These are phyloP conservation scores for Xerophyta viscosa DNA, from an alignment of 106 monocot species.

Conservation along the genomic window DNA sequence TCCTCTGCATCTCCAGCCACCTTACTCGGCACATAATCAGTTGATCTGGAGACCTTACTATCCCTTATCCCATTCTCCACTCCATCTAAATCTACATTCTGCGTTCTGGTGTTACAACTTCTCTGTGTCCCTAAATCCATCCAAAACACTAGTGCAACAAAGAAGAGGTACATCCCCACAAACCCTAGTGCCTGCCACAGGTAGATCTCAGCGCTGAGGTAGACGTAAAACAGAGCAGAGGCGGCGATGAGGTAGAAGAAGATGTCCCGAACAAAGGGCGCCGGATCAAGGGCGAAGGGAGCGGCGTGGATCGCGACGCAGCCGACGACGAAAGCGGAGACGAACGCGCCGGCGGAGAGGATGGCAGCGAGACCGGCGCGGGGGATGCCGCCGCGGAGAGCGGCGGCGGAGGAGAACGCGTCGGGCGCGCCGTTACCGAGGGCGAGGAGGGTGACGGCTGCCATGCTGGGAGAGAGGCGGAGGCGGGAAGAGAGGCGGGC, in stretches of 20 bases:
- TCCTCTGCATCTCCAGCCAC: neutral
- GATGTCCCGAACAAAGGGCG: constrained; percentile 64
- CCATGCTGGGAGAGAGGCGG: constrained; percentile 65
- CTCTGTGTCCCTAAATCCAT: constrained; percentile 56
- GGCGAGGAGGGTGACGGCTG: constrained; percentile 90
- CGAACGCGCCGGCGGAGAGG: constrained; percentile 92
- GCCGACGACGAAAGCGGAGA: constrained; percentile 88
- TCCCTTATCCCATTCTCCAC: constrained; percentile 10
- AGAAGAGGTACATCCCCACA: constrained; percentile 70
- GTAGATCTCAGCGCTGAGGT: constrained; percentile 83
- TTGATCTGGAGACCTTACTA: neutral
- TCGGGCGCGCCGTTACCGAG: constrained; percentile 96
- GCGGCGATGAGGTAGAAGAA: constrained; percentile 79
- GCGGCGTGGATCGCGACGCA: constrained; percentile 49
- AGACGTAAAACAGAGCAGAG: constrained; percentile 72
- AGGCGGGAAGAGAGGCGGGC: constrained; percentile 48
- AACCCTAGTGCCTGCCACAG: constrained; percentile 85
- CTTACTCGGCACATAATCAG: too few species aligned
- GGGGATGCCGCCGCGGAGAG: constrained; percentile 53
- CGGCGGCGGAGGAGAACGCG: constrained; percentile 69
- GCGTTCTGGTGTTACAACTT: neutral
- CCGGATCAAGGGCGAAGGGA: constrained; percentile 56
- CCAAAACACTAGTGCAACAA: constrained; percentile 82
- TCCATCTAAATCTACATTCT: constrained; percentile 10
- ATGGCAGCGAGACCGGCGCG: constrained; percentile 77